Evolutionary conservation across 192 early-diverging fungal genomes (phyloP).

Genomic region (Podila epigama): DNA sequence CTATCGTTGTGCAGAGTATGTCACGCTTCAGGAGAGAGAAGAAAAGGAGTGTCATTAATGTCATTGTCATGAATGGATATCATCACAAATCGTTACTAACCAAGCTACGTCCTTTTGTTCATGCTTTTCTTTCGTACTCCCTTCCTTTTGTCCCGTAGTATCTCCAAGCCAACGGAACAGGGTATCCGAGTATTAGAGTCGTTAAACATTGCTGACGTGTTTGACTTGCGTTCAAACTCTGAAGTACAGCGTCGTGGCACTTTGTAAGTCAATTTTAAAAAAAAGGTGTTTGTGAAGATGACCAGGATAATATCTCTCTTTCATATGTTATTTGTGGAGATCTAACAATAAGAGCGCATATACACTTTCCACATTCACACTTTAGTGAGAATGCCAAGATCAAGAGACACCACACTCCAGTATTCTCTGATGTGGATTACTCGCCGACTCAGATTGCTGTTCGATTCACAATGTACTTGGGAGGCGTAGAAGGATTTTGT

Average conservation of each 20-base stretch:
- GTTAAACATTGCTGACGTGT: constrained; percentile 57
- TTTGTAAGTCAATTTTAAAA: constrained; percentile 28
- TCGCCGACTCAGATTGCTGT: constrained; percentile 61
- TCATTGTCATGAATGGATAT: constrained; percentile 29
- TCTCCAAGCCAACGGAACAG: constrained; percentile 52
- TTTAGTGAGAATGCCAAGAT: constrained; percentile 50
- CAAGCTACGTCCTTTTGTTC: too few species aligned
- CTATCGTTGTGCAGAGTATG: constrained; percentile 63
- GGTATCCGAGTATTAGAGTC: constrained; percentile 54
- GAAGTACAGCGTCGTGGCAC: constrained; percentile 56
- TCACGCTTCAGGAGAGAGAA: too few species aligned
- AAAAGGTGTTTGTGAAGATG: not conserved
- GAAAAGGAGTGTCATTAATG: too few species aligned
- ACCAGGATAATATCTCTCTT: not conserved
- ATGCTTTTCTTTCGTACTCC: not conserved
- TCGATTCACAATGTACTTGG: constrained; percentile 63
- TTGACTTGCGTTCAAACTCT: constrained; percentile 62
- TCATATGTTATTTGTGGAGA: too few species aligned
- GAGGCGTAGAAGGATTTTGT: constrained; percentile 60
- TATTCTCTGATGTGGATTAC: constrained; percentile 63
- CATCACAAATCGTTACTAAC: constrained; percentile 37
- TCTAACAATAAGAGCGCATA: too few species aligned
- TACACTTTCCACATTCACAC: too few species aligned
- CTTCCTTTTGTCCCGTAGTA: constrained; percentile 19
- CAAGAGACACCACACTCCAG: constrained; percentile 52